These are phyloP conservation scores for Pestalotiopsis sp. DNA, from an alignment of 2,329 filamentous ascomycete species.

Conservation along the genomic window DNA sequence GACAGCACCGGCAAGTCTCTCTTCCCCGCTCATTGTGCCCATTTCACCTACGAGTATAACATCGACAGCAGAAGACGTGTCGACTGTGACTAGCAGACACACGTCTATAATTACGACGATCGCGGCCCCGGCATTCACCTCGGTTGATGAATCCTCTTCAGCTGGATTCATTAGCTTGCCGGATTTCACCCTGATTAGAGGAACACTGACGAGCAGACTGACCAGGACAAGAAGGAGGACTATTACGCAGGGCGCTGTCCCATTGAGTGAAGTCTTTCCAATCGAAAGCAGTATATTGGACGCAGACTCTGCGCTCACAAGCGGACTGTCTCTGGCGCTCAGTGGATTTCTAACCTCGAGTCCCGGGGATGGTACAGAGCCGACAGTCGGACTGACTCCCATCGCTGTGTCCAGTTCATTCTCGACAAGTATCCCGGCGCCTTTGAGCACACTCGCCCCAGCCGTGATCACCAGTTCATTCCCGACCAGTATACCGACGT, in stretches of 20 bases:
- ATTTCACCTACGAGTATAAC: neutral
- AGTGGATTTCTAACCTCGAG: neutral
- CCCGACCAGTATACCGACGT: neutral
- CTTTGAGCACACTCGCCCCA: neutral
- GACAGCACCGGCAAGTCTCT: slow-evolving; percentile 1
- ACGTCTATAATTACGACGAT: neutral
- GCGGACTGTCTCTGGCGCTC: neutral
- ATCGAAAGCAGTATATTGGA: no score
- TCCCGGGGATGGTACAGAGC: neutral
- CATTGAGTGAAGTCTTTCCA: neutral
- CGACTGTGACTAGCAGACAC: neutral
- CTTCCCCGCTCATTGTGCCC: neutral
- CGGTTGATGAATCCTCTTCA: neutral
- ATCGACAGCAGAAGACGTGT: neutral
- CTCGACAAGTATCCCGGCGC: neutral
- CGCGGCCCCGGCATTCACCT: neutral
- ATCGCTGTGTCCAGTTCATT: neutral
- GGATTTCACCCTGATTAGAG: neutral
- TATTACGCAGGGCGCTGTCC: neutral
- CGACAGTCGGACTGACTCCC: neutral
- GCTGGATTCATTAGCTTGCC: neutral
- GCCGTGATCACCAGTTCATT: neutral
- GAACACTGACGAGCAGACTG: neutral
- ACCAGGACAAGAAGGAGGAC: neutral
- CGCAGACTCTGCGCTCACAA: neutral